Conservation (phyloP, 2,329 filamentous ascomycete species). For the Blumeria hordei region DNA sequence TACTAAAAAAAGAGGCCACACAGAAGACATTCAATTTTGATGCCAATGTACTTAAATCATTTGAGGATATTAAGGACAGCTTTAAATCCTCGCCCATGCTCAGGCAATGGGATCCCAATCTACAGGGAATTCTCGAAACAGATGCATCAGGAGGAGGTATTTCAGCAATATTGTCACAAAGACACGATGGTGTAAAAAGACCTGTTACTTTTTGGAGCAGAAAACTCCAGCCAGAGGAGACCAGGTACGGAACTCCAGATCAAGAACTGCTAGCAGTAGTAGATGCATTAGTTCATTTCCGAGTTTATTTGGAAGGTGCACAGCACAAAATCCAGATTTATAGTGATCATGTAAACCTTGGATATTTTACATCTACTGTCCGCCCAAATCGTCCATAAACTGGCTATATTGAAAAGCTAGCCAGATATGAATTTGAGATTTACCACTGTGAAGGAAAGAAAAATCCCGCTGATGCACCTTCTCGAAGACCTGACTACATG, state of each 20-base stretch:
- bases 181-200: too few relatives aligned
- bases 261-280: too few relatives aligned
- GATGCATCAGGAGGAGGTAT: background rate
- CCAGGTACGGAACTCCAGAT: too few relatives aligned
- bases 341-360: background rate
- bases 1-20: background rate
- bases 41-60: background rate
- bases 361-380: background rate
- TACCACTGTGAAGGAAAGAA: background rate
- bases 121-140: slow-evolving; percentile 1
- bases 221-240: too few relatives aligned
- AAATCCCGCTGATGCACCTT: background rate
- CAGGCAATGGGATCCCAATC: background rate
- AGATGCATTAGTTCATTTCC: too few relatives aligned
- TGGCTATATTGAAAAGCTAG: background rate
- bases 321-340: too few relatives aligned
- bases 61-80: background rate
- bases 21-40: slow-evolving; percentile 1
- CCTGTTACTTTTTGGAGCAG: too few relatives aligned
- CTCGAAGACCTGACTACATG: background rate
- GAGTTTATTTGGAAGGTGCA: too few relatives aligned
- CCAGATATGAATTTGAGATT: background rate
- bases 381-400: background rate
- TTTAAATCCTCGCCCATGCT: background rate
- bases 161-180: background rate